Conservation (phyloP, 805 yeast species). For the Allodekkera sacchari region DNA sequence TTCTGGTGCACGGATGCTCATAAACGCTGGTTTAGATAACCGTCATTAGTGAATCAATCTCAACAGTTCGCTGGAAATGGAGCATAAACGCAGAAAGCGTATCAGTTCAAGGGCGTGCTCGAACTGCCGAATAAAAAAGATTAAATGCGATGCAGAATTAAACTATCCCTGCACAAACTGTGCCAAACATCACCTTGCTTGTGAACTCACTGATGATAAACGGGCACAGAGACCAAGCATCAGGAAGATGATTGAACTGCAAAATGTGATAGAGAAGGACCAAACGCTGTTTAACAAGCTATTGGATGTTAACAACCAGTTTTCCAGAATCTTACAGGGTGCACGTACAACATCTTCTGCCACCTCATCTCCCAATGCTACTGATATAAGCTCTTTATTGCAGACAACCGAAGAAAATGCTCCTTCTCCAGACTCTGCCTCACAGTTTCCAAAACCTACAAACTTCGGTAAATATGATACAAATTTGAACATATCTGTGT, state of each 20-base stretch:
- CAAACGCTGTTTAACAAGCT: too few relatives aligned
- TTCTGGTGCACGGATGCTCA: too few relatives aligned
- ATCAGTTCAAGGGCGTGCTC: slow-evolving; percentile 10
- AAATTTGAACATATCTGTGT: slow-evolving; percentile 9
- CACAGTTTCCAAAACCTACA: slow-evolving; percentile 12
- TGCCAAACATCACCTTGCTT: slow-evolving; percentile 5
- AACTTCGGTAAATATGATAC: slow-evolving; percentile 10
- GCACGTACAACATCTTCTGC: too few relatives aligned
- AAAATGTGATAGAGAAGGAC: too few relatives aligned
- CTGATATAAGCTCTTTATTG: too few relatives aligned
- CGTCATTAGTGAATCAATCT: not conserved
- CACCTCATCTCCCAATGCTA: too few relatives aligned
- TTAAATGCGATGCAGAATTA: slow-evolving; percentile 11
- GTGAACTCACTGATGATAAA: slow-evolving; percentile 10
- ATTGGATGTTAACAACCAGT: too few relatives aligned
- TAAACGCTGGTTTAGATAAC: not conserved
- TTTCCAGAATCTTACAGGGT: too few relatives aligned
- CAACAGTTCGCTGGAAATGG: slow-evolving; percentile 1
- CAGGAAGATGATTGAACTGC: slow-evolving; percentile 6
- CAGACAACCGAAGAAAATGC: too few relatives aligned
- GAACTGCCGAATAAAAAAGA: slow-evolving; percentile 14
- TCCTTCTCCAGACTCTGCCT: not conserved
- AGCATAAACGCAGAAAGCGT: not conserved
- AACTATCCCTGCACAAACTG: slow-evolving; percentile 16
- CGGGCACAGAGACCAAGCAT: slow-evolving; percentile 9